phyloP scores from a whole-genome alignment of 345 rosid genomes.

The Ceriops tagal region DNA sequence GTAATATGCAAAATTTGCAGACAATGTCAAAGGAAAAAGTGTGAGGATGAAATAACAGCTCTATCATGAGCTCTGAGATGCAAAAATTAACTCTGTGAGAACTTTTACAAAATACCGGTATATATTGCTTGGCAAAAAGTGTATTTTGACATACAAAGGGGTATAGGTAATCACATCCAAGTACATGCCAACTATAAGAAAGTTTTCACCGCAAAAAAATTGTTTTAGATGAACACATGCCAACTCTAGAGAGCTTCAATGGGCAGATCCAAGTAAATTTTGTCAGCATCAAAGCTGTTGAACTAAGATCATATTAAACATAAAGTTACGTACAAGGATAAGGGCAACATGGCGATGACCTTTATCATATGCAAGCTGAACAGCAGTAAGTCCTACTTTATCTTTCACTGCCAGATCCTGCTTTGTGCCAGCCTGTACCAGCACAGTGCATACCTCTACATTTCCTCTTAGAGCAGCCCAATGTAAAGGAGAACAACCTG shows the following conservation, averaged over 20 bases:
- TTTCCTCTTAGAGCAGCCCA: constrained; percentile 86
- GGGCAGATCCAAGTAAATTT: constrained; percentile 6
- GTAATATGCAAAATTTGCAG: neutral
- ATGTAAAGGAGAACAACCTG: constrained; percentile 96
- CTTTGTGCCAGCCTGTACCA: constrained; percentile 88
- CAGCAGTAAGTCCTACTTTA: constrained; percentile 80
- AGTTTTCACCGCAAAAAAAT: neutral
- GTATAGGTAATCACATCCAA: neutral
- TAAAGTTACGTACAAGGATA: constrained; percentile 79
- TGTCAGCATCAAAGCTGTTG: neutral
- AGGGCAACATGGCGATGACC: constrained; percentile 84
- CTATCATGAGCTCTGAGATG: neutral
- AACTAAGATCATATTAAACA: constrained; percentile 25
- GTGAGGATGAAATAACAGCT: neutral
- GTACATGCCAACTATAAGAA: neutral
- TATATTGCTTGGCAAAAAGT: neutral
- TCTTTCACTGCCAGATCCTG: constrained; percentile 69
- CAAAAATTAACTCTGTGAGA: neutral
- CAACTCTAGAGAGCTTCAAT: constrained; percentile 4
- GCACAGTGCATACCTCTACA: constrained; percentile 72
- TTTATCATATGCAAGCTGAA: constrained; percentile 83
- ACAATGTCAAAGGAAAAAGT: neutral
- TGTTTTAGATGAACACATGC: no score
- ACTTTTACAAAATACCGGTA: neutral
- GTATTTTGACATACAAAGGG: neutral